Evolutionary conservation across 2,329 filamentous ascomycete genomes (phyloP), one percentile per base, ranked within the genome.

Genomic region (Sphaerulina vaccinii): DNA sequence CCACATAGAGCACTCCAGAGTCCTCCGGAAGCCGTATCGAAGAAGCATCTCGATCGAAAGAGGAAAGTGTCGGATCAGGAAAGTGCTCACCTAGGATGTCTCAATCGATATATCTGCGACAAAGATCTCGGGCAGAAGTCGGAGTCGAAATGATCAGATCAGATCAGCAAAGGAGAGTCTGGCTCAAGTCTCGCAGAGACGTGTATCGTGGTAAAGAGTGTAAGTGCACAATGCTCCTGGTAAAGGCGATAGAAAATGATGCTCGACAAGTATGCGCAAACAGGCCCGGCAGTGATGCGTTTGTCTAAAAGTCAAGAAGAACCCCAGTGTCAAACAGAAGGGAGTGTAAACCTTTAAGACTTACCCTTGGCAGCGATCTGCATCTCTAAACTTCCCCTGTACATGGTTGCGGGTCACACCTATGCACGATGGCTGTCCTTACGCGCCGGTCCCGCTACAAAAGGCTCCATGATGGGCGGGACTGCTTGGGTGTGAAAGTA

Each of bases 171-270:
- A 57, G 38, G 58, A 58, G 53, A 57, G 58, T 59, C 49, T 51
- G 42, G 56, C 58, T 58, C 58, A 37, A 36, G 49, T 61, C 52
- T 61, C 56, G 58, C 56, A 58, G 58, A 57, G 52, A 61, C 56
- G 23, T 27, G 13, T 27, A 29, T 6, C 10, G 18, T 21, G 18
- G 21, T 29, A 33, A 48, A 57, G 56, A 40, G 54, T 57, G 43
- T 57, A 54, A 45, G 50, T 46, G 58, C 58, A 55, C 58, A 42
- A 57, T 61, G 58, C 58, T 55, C 58, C 58, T 32, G 58, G 58
- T 56, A 61, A 49, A 33, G 52, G 47, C 47, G 38, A 43, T 36
- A 38, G 18, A 21, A 22, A 39, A 32, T 10, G 27, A 32, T 32
- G 37, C 37, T 39, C 37, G 9, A 39, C 37, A 39, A 19, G 37